phyloP scores from a whole-genome alignment of 805 yeast genomes.

The Candida incommunis region DNA sequence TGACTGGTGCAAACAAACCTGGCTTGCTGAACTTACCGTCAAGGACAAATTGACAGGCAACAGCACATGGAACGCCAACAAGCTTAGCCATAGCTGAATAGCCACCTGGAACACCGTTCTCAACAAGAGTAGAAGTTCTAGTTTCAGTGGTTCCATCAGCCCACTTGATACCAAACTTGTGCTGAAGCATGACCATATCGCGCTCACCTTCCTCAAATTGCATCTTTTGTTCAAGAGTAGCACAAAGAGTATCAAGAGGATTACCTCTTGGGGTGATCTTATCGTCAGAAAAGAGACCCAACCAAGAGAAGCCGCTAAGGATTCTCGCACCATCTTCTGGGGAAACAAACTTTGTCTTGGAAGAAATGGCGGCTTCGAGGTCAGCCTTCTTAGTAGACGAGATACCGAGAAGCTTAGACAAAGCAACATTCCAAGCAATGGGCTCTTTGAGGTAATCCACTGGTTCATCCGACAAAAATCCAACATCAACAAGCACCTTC shows the following conservation, averaged over 20 bases:
- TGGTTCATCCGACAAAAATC: slow-evolving; percentile 73
- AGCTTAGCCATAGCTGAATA: slow-evolving; percentile 97
- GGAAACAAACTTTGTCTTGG: slow-evolving; percentile 67
- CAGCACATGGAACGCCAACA: slow-evolving; percentile 98
- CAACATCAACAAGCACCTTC: slow-evolving; percentile 87
- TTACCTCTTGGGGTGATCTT: slow-evolving; percentile 79
- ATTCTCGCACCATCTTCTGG: slow-evolving; percentile 77
- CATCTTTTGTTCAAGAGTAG: slow-evolving; percentile 89
- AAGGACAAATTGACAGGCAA: slow-evolving; percentile 76
- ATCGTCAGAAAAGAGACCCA: slow-evolving; percentile 74
- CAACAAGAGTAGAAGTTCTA: slow-evolving; percentile 91
- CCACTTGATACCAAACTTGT: slow-evolving; percentile 95
- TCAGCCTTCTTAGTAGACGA: slow-evolving; percentile 56
- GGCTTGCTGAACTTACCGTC: slow-evolving; percentile 64
- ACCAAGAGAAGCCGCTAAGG: slow-evolving; percentile 81
- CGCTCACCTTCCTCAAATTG: slow-evolving; percentile 93
- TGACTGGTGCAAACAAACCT: slow-evolving; percentile 88
- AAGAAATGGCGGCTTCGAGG: slow-evolving; percentile 58
- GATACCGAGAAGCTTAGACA: slow-evolving; percentile 63
- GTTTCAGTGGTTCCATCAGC: slow-evolving; percentile 82
- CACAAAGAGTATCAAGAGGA: slow-evolving; percentile 92
- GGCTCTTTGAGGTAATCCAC: slow-evolving; percentile 37
- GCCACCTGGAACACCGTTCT: slow-evolving; percentile 83
- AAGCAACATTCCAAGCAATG: slow-evolving; percentile 79
- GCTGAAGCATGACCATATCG: slow-evolving; percentile 90